Percentiles rank a stretch among this genome's conserved stretches.
phyloP scores from a whole-genome alignment of 208 protist genomes.

The Crithidia mellificae region DNA sequence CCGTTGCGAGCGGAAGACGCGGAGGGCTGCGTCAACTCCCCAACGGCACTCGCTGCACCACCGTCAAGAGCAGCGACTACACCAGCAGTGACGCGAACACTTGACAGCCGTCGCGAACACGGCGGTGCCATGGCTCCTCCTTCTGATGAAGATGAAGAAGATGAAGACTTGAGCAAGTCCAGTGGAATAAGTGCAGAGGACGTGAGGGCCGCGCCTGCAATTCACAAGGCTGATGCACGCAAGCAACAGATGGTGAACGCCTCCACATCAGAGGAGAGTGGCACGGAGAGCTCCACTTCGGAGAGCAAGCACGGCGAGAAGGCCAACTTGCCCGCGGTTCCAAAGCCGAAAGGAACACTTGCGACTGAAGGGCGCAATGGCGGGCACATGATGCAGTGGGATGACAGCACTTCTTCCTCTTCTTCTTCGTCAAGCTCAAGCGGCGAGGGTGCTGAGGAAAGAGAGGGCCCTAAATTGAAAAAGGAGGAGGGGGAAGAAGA shows the following conservation, averaged over 20 bases:
- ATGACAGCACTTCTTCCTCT: slow-evolving; percentile 6
- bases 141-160: neutral
- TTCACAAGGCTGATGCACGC: no score
- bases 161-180: neutral
- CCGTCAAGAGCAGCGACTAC: neutral
- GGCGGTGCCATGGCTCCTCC: slow-evolving; percentile 2
- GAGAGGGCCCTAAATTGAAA: no score
- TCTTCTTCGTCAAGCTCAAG: slow-evolving; percentile 1
- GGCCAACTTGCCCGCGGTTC: neutral
- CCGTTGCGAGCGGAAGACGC: no score
- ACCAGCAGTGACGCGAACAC: neutral
- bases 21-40: no score
- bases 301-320: neutral
- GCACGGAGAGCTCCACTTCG: neutral
- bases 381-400: neutral
- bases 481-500: neutral
- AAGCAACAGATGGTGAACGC: no score
- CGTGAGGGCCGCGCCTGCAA: no score
- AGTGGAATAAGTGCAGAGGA: no score
- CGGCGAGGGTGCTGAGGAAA: no score
- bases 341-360: neutral
- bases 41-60: neutral
- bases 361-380: neutral
- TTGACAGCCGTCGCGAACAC: neutral
- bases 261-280: neutral